Conservation (phyloP, 176 grass and related monocot species). For the Stipa capillata region DNA sequence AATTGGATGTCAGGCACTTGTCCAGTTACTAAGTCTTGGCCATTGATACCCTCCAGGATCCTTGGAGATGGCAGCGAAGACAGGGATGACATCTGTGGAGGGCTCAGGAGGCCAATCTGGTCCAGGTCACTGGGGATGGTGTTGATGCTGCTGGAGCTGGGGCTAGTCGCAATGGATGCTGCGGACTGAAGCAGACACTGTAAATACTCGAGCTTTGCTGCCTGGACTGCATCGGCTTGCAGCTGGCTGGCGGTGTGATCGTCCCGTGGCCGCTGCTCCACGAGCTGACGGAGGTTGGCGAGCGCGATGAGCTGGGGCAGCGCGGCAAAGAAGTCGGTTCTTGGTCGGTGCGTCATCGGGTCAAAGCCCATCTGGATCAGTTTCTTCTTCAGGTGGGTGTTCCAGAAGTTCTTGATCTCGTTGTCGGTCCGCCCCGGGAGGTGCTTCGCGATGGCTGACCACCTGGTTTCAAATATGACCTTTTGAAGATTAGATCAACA, state of each 20-base stretch:
- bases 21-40: conserved; percentile 23
- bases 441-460: conserved; percentile 82
- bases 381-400: conserved; percentile 98
- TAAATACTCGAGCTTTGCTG: conserved; percentile 57
- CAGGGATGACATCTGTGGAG: conserved; percentile 49
- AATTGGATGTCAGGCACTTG: conserved; percentile 50
- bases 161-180: conserved; percentile 13
- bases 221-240: conserved; percentile 59
- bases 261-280: conserved; percentile 57
- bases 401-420: conserved; percentile 99
- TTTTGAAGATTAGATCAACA: not conserved
- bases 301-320: conserved; percentile 80
- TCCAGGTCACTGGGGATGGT: conserved; percentile 52
- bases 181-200: conserved; percentile 51
- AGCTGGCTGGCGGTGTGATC: conserved; percentile 42
- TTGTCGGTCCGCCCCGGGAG: conserved; percentile 79
- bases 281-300: conserved; percentile 71
- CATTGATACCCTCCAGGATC: conserved; percentile 11
- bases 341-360: conserved; percentile 87
- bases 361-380: conserved; percentile 97
- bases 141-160: conserved; percentile 37
- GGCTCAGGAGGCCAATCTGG: conserved; percentile 48
- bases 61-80: conserved; percentile 45
- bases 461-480: conserved; percentile 39
- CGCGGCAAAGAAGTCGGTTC: conserved; percentile 83